Evolutionary conservation across 2,329 filamentous ascomycete species (phyloP).

Genomic region (Talaromyces islandicus): DNA sequence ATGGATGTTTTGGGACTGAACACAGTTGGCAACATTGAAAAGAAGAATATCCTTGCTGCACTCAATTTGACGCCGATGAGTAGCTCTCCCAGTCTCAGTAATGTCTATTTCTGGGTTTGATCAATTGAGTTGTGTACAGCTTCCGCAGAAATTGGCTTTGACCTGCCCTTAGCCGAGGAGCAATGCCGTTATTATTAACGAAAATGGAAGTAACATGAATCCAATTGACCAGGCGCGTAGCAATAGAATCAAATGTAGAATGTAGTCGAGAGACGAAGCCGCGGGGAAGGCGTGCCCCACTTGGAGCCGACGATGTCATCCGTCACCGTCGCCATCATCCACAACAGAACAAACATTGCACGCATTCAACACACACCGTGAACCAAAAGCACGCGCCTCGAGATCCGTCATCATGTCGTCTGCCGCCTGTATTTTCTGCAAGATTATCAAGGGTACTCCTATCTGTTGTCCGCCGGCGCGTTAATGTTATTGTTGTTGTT

Average conservation of each 20-base stretch:
- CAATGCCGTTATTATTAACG: no score
- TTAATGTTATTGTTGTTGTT: not conserved
- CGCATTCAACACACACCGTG: not conserved
- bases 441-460: slow-evolving; percentile 79
- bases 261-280: not conserved
- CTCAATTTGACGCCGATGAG: not conserved
- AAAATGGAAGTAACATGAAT: not conserved
- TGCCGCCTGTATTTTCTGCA: slow-evolving; percentile 89
- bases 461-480: not conserved
- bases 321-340: not conserved
- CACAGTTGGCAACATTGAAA: not conserved
- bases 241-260: no score
- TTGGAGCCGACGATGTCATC: not conserved
- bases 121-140: no score
- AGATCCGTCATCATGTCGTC: slow-evolving; percentile 20
- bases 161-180: no score
- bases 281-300: not conserved
- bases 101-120: no score
- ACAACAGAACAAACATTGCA: not conserved
- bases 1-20: not conserved
- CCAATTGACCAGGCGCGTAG: not conserved
- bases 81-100: no score
- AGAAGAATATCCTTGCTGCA: not conserved
- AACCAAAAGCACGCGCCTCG: not conserved
- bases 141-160: no score